phyloP scores from a whole-genome alignment of 2,329 filamentous ascomycete genomes.

The Fusarium vanettenii region DNA sequence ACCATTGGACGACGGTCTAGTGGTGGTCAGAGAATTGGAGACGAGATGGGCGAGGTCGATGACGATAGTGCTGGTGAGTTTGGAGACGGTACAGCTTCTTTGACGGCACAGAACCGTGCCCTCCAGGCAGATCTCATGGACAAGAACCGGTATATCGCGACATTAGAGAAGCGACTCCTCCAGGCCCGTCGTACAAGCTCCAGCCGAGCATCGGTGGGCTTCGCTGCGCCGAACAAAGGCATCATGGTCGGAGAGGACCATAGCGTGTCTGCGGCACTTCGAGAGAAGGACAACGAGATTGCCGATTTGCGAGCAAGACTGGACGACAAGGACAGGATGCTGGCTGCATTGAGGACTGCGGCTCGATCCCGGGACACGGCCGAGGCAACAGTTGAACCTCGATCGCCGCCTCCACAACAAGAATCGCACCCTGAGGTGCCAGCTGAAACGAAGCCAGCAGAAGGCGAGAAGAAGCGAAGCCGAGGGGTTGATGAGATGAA shows the following conservation, averaged over 20 bases:
- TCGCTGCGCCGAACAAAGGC: constrained; percentile 69
- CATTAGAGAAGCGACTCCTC: constrained; percentile 89
- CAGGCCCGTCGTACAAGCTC: constrained; percentile 93
- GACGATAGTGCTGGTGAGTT: constrained; percentile 82
- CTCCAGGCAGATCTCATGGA: constrained; percentile 95
- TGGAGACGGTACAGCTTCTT: constrained; percentile 85
- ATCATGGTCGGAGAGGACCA: constrained; percentile 83
- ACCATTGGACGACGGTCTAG: constrained; percentile 68
- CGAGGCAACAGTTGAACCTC: constrained; percentile 60
- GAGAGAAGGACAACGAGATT: constrained; percentile 94
- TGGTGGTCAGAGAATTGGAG: constrained; percentile 57
- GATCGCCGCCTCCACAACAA: constrained; percentile 43
- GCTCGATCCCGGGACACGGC: constrained; percentile 87
- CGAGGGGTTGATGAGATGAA: constrained; percentile 93
- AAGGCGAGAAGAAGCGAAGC: constrained; percentile 61
- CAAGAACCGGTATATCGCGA: constrained; percentile 96
- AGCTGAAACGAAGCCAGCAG: constrained; percentile 23
- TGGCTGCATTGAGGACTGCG: constrained; percentile 85
- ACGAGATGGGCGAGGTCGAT: constrained; percentile 63
- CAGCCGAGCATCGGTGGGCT: constrained; percentile 82
- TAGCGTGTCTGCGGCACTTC: constrained; percentile 76
- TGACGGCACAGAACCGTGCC: constrained; percentile 88
- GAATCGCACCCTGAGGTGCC: constrained; percentile 21
- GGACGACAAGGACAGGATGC: constrained; percentile 96
- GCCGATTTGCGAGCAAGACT: constrained; percentile 87